Conservation (phyloP, 768 basidiomycete genomes). For the Leccinum incarnatum region DNA sequence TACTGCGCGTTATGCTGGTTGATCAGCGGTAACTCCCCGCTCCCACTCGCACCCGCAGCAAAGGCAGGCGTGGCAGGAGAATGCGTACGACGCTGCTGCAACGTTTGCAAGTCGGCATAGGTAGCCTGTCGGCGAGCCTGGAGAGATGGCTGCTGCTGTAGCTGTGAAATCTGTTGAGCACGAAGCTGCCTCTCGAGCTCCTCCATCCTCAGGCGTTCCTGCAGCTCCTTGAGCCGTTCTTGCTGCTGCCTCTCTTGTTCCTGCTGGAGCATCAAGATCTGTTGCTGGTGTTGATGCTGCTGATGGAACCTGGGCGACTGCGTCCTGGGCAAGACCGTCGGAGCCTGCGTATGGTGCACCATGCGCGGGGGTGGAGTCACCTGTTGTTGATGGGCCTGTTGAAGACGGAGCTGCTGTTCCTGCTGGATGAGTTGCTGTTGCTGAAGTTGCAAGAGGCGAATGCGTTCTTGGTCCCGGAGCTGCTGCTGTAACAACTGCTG, state of each 20-base stretch:
- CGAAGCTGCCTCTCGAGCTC: conserved; percentile 64
- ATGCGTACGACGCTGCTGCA: conserved; percentile 52
- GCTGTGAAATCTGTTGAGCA: conserved; percentile 50
- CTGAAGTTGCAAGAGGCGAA: conserved; percentile 43
- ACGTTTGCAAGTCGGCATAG: conserved; percentile 48
- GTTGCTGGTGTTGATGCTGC: conserved; percentile 71
- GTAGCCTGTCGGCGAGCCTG: conserved; percentile 40
- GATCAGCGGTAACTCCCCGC: conserved; percentile 34
- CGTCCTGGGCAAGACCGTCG: conserved; percentile 45
- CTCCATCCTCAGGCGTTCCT: conserved; percentile 63
- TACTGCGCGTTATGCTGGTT: conserved; percentile 55
- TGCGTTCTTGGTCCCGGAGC: conserved; percentile 41
- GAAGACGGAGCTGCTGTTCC: conserved; percentile 37
- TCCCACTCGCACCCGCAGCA: conserved; percentile 12
- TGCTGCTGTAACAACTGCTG: conserved; percentile 40
- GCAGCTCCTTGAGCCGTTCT: conserved; percentile 54
- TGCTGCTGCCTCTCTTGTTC: conserved; percentile 63
- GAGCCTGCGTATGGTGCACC: conserved; percentile 38
- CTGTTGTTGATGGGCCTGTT: conserved; percentile 37
- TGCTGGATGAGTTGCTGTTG: conserved; percentile 37
- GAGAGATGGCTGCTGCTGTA: conserved; percentile 39
- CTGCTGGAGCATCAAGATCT: conserved; percentile 64
- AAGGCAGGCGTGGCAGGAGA: conserved; percentile 41
- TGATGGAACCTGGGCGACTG: conserved; percentile 81
- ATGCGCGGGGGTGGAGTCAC: conserved; percentile 69